These are phyloP conservation scores for Pyropia yezoensis DNA, from an alignment of 23 red algal genomes.

Conservation along the genomic window DNA sequence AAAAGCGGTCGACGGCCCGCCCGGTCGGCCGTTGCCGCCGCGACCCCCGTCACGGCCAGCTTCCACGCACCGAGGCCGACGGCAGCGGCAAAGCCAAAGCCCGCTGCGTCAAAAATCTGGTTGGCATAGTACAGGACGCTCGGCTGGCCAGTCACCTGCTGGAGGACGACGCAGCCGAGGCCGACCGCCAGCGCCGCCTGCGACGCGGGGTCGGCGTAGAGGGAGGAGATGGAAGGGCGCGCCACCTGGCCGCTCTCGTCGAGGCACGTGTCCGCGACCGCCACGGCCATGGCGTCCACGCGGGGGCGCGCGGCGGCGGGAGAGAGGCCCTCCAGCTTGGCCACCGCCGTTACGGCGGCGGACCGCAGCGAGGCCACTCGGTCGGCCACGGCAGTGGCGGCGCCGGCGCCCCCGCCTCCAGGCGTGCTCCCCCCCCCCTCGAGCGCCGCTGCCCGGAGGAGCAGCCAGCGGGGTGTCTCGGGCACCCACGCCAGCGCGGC, in stretches of 20 bases:
- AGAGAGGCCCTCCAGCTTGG: background rate
- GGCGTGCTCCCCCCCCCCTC: no score
- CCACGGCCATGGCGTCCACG: no score
- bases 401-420: no score
- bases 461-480: conserved; percentile 24
- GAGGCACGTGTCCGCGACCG: no score
- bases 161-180: conserved; percentile 18
- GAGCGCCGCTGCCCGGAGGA: background rate
- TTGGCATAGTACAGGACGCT: conserved; percentile 35
- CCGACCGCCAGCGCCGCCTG: conserved; percentile 5
- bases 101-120: conserved; percentile 19
- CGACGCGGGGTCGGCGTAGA: background rate
- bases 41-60: conserved; percentile 8
- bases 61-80: conserved; percentile 28
- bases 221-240: background rate
- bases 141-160: conserved; percentile 33
- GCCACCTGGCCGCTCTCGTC: no score
- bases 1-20: conserved; percentile 17
- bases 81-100: conserved; percentile 21
- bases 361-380: no score
- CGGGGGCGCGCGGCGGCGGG: no score
- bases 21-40: conserved; percentile 9
- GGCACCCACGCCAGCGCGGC: background rate
- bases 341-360: background rate
- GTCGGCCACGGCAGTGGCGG: no score